These are phyloP conservation scores for Saccharomycopsis fibuligera DNA, from an alignment of 805 yeast species.

Conservation along the genomic window DNA sequence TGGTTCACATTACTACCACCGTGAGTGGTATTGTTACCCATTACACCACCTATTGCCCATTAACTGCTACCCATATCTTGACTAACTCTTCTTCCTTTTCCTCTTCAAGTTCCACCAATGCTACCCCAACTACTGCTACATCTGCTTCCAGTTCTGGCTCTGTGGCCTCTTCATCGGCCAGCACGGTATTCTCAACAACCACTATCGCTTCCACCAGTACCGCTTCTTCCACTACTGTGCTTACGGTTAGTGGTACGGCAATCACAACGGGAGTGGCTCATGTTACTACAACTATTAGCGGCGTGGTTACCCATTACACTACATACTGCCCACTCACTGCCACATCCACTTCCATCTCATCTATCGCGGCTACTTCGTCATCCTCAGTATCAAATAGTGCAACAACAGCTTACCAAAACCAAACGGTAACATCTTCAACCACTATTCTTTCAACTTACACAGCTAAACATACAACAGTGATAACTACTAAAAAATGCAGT, in stretches of 20 bases:
- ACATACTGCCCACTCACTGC: conserved; percentile 27
- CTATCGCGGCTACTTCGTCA: background rate
- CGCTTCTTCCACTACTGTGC: conserved; percentile 9
- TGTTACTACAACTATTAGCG: conserved; percentile 22
- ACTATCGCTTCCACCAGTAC: conserved; percentile 4
- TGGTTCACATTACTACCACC: conserved; percentile 22
- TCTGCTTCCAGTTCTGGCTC: background rate
- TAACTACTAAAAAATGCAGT: background rate
- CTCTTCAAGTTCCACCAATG: conserved; percentile 2
- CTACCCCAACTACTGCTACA: conserved; percentile 1
- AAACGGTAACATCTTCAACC: background rate
- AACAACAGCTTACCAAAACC: background rate
- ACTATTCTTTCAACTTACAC: background rate
- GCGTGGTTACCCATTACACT: conserved; percentile 23
- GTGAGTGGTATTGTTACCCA: conserved; percentile 20
- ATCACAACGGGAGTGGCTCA: conserved; percentile 23
- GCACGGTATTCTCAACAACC: background rate
- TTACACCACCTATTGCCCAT: conserved; percentile 25
- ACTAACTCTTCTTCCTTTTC: background rate
- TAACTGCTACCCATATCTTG: conserved; percentile 14
- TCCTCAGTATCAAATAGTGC: background rate
- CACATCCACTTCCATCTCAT: background rate
- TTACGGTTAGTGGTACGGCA: conserved; percentile 23
- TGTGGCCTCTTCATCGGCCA: background rate
- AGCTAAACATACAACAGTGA: background rate